A percentile compares a stretch with the other conserved stretches of the same genome.
Conservation (phyloP, 2,329 filamentous ascomycete species). For the Microcera coccophila region DNA sequence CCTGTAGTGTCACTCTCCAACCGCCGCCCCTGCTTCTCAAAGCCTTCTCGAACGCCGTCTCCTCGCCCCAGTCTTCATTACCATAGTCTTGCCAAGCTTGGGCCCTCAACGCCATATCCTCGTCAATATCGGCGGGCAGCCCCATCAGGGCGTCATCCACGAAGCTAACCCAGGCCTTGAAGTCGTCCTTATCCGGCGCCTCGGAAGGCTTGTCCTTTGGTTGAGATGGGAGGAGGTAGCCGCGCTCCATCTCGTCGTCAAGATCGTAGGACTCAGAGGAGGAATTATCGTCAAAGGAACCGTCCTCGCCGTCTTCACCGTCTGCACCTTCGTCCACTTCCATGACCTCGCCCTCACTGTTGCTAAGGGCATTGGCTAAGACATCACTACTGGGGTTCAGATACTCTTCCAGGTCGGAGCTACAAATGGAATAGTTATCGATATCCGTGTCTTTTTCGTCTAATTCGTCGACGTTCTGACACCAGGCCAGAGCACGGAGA, state of each 20-base stretch:
- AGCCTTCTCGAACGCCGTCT: background rate
- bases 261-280: constrained; percentile 18
- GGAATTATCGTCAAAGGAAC: constrained; percentile 9
- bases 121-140: constrained; percentile 17
- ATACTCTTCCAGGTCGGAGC: background rate
- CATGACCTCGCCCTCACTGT: too few relatives aligned
- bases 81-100: constrained; percentile 10
- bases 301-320: constrained; percentile 1
- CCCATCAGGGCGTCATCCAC: constrained; percentile 23
- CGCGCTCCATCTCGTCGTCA: constrained; percentile 33
- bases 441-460: background rate
- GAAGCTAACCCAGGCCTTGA: constrained; percentile 25
- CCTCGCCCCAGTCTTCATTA: constrained; percentile 7
- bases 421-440: background rate
- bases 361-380: background rate
- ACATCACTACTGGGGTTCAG: too few relatives aligned
- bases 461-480: constrained; percentile 10
- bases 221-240: constrained; percentile 28
- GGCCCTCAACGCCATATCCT: constrained; percentile 24
- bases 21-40: background rate
- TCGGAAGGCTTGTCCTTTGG: constrained; percentile 4
- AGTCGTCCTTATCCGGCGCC: constrained; percentile 18
- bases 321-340: background rate
- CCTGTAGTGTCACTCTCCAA: too few relatives aligned
- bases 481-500: constrained; percentile 35